Evolutionary conservation across 2,329 filamentous ascomycete genomes (phyloP).

Genomic region (Fusarium xylarioides): DNA sequence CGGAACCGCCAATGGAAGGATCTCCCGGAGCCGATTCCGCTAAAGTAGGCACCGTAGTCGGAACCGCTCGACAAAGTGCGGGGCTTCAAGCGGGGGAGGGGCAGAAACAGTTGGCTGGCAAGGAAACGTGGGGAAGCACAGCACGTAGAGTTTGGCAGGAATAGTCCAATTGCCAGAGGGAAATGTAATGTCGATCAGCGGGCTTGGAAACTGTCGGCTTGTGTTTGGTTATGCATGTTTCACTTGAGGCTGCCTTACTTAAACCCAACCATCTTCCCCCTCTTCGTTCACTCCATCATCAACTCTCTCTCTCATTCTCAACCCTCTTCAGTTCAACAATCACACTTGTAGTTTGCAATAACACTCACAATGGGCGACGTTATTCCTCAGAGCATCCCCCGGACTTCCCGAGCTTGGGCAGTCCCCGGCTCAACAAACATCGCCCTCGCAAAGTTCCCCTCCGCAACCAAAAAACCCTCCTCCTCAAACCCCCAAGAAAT

Average conservation of each 20-base stretch:
- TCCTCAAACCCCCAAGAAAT: conserved; percentile 49
- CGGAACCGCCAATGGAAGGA: background rate
- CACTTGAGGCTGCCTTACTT: conserved; percentile 12
- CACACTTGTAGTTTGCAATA: no score
- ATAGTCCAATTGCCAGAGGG: background rate
- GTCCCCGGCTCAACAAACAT: conserved; percentile 65
- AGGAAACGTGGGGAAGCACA: background rate
- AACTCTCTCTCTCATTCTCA: background rate
- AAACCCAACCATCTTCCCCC: conserved; percentile 12
- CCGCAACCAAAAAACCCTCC: conserved; percentile 38
- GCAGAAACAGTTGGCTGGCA: background rate
- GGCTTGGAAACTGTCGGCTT: background rate
- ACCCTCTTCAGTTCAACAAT: no score
- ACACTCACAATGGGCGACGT: conserved; percentile 39
- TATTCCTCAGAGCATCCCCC: conserved; percentile 34
- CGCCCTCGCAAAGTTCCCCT: conserved; percentile 54
- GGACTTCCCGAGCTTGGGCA: conserved; percentile 39
- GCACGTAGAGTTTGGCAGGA: background rate
- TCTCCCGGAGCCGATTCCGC: background rate
- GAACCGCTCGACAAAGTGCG: background rate
- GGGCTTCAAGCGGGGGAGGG: background rate
- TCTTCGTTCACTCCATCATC: background rate
- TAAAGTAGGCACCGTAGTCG: background rate
- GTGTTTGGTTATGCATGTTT: conserved; percentile 10
- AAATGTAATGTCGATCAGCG: background rate